Evolutionary conservation across 768 basidiomycete species (phyloP).

Genomic region (Pseudohyphozyma bogoriensis): DNA sequence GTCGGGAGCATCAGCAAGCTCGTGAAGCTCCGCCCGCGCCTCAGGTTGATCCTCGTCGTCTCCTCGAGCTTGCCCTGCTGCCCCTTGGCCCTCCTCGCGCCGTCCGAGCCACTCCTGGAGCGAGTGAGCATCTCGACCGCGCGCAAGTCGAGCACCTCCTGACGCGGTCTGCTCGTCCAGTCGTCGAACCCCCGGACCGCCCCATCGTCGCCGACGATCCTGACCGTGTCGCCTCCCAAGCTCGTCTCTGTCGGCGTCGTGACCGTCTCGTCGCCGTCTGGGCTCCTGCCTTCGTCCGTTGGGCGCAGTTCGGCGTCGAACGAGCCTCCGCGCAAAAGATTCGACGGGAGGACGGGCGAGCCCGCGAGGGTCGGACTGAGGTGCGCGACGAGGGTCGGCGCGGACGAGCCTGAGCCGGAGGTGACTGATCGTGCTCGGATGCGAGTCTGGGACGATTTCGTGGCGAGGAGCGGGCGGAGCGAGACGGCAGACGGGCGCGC

Average conservation of each 20-base stretch:
- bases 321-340: not conserved
- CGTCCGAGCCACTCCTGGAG: no score
- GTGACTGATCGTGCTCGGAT: slow-evolving; percentile 17
- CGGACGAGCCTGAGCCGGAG: slow-evolving; percentile 5
- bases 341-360: slow-evolving; percentile 10
- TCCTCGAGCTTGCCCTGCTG: slow-evolving; percentile 8
- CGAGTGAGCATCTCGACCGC: no score
- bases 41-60: slow-evolving; percentile 18
- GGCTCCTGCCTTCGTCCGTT: no score
- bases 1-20: slow-evolving; percentile 9
- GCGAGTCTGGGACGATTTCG: slow-evolving; percentile 11
- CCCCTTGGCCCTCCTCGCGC: no score
- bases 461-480: not conserved
- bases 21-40: slow-evolving; percentile 25
- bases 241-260: no score
- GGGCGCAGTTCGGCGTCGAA: not conserved
- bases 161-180: no score
- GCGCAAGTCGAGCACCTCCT: no score
- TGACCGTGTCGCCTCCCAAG: no score
- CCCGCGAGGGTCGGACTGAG: slow-evolving; percentile 17
- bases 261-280: not conserved
- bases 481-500: slow-evolving; percentile 12
- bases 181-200: not conserved
- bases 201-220: not conserved
- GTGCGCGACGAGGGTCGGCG: not conserved